These are phyloP conservation scores for Chiua sp. DNA, from an alignment of 1,284 basidiomycete genomes.

Conservation along the genomic window DNA sequence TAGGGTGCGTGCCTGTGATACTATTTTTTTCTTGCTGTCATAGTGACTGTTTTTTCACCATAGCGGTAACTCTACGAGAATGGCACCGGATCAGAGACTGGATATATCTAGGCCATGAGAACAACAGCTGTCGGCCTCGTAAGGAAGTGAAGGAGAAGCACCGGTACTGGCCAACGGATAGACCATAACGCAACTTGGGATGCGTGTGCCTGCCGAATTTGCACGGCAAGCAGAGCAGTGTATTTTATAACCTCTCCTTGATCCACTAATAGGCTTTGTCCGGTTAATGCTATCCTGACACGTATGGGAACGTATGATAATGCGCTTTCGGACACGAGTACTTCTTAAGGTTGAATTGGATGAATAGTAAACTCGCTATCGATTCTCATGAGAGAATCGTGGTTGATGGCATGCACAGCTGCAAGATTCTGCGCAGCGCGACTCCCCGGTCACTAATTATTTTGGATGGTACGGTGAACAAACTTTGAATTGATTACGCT, in stretches of 20 bases:
- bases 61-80: conserved; percentile 81
- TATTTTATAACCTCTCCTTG: conserved; percentile 3
- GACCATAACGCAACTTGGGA: conserved; percentile 99
- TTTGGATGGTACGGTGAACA: conserved; percentile 75
- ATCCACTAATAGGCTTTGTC: conserved; percentile 64
- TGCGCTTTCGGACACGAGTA: conserved; percentile 94
- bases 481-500: conserved; percentile 4
- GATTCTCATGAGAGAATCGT: not conserved
- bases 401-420: conserved; percentile 51
- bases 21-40: not conserved
- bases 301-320: conserved; percentile 99
- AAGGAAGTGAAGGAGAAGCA: conserved; percentile 30
- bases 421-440: conserved; percentile 90
- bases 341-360: conserved; percentile 97
- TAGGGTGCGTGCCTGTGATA: conserved; percentile 64
- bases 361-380: conserved; percentile 70
- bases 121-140: conserved; percentile 96
- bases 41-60: conserved; percentile 4
- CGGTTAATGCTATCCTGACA: conserved; percentile 94
- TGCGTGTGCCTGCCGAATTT: conserved; percentile 88
- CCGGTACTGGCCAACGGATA: conserved; percentile 30
- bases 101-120: conserved; percentile 70
- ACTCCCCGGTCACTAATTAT: conserved; percentile 94
- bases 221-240: conserved; percentile 62
- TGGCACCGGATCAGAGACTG: conserved; percentile 1